Base-by-base conservation (phyloP, 148 eudicot species). In the Rhododendron henanense region DNA sequence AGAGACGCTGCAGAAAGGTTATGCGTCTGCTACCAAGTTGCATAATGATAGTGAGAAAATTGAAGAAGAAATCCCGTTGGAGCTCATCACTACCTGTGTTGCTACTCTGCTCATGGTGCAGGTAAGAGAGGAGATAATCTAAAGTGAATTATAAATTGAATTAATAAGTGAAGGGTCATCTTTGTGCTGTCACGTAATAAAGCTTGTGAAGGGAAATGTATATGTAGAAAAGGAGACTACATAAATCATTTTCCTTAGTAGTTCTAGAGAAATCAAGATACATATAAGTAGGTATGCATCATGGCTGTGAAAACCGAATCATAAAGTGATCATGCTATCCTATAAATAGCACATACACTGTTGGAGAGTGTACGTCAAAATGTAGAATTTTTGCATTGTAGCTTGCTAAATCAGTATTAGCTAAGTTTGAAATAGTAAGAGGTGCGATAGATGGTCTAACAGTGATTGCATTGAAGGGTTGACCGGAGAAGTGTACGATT, bases 91-190 rank as follows among this genome's bases (percentile, higher is more conserved):
- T 85, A 86, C 89, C 48, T 93, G 98, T 83, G 95, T 96, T 33
- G 92, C 97, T 55, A 96, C 94, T 35, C 80, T 96, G 84, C 91
- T 96, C 55, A 94, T 93, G 95, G 90, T 96, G 82, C 98, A 94
- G 95, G 98, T 96, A 88, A 90, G 80, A 73, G 25, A 57, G 45
- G 35, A 79, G 47, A 41, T 15, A 21, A 63, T 18, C 33, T 23
- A 13, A 35, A 23, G 55, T 19, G 28, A 25, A 44, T 25, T 71
- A 73, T 41, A 51, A 25, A 25, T 25, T 3, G 35, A 67, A 67
- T 18, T n/a, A 25, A 25, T n/a, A 25, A 25, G 74, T 28, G 33
- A 67, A 67, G 74, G 71, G 33, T 67, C 74, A 67, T 25, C 33
- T 67, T 3, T 67, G 74, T 67, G 74, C 73, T 67, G 11, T 67